Base-by-base conservation (phyloP, 805 yeast genomes). In the Candida endomychidarum region DNA sequence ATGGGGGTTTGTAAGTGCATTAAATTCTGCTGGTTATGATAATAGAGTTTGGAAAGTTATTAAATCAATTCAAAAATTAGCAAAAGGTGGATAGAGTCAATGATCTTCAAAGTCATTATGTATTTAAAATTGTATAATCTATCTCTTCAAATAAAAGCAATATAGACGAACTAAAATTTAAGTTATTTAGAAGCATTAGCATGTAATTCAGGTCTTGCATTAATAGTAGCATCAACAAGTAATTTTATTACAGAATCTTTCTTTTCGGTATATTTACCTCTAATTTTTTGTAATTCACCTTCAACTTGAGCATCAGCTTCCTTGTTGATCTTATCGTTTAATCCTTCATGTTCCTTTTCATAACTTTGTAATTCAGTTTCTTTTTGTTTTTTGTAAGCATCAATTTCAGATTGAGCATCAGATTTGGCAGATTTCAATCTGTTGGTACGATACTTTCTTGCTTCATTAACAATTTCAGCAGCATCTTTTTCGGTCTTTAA, bases 401-500 rank as follows among this genome's bases (percentile, higher is more conserved):
- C 85, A 54, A 93, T 87, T 65, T 93, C 99, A 41, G 74, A 69
- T 49, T 88, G 84, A 25, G 99, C 99, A 62, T 93, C 98, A 17
- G 83, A 70, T 72, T 89, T 91, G 38, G 98, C 96, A 34, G 93
- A 90, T 78, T 91, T 93, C 61, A 93, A 76, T 50, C 89, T 85
- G 51, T 79, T 83, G 29, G 93, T 77, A 66, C 96, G 87, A 71
- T 83, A 88, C 54, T 82, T 77, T 74, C 98, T 86, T 17, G 99
- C 97, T 60, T 85, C 84, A 56, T 90, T 77, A 46, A 93, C 98
- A 49, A 90, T 86, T 53, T 83, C 90, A 54, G 95, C 97, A n/a
- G 99, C 98, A 56, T 87, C 91, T 68, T 86, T 88, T 72, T 93
- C 99, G 47, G 98, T 95, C 75, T 85, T 82, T 46, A 82, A 71